Conservation (phyloP, 331 rosid species). For the Erythrophleum ivorense region DNA sequence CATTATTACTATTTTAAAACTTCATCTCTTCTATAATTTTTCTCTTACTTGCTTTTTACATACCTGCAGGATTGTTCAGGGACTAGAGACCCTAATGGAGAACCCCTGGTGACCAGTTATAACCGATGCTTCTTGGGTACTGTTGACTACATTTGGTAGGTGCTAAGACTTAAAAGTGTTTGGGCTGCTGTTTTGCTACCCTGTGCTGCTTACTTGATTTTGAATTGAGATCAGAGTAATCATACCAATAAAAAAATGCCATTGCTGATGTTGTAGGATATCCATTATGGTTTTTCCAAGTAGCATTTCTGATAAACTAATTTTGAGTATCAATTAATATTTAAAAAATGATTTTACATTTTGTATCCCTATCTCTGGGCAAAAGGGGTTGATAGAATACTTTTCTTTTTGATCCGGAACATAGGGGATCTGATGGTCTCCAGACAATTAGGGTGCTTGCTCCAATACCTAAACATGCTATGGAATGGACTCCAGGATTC, state of each 20-base stretch:
- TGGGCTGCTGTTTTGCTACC: slow-evolving; percentile 35
- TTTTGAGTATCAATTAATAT: slow-evolving; percentile 26
- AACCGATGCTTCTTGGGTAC: slow-evolving; percentile 77
- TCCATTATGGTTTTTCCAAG: slow-evolving; percentile 18
- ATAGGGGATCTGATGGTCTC: slow-evolving; percentile 90
- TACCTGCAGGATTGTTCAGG: slow-evolving; percentile 65
- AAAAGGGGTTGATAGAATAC: slow-evolving; percentile 28
- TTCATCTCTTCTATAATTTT: slow-evolving; percentile 35
- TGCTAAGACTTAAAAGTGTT: slow-evolving; percentile 32
- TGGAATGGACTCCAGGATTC: slow-evolving; percentile 80
- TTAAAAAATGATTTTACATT: slow-evolving; percentile 18
- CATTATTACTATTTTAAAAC: slow-evolving; percentile 4
- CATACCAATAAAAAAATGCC: not conserved
- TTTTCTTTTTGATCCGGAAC: slow-evolving; percentile 38
- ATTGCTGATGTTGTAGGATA: slow-evolving; percentile 34
- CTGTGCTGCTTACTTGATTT: slow-evolving; percentile 27
- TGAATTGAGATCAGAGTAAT: slow-evolving; percentile 14
- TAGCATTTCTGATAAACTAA: slow-evolving; percentile 9
- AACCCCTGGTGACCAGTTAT: slow-evolving; percentile 89
- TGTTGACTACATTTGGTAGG: slow-evolving; percentile 95
- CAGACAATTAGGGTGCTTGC: slow-evolving; percentile 87
- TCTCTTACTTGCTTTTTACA: slow-evolving; percentile 11
- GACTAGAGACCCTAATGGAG: slow-evolving; percentile 80
- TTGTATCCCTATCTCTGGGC: slow-evolving; percentile 20
- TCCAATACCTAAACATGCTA: slow-evolving; percentile 77